Percentiles rank a stretch among this genome's conserved stretches.
Evolutionary conservation across 169 alveolate genomes (phyloP).

Genomic region (Plasmodium malariae): DNA sequence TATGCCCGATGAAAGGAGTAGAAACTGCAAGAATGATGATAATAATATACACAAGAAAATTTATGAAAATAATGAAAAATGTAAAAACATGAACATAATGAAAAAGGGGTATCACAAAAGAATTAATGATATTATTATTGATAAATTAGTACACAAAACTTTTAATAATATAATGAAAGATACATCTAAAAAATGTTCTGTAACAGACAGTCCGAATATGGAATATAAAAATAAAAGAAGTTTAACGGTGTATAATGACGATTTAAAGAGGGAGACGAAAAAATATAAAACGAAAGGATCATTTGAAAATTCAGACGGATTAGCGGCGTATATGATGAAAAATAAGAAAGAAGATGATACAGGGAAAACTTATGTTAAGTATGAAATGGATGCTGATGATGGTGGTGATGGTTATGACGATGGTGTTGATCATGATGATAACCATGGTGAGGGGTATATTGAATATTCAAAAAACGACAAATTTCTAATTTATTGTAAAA

Average conservation of each 20-base stretch:
- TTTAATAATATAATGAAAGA: constrained; percentile 8
- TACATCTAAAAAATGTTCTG: neutral
- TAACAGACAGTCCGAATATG: neutral
- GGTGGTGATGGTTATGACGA: too few species aligned
- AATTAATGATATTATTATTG: neutral
- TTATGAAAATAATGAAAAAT: neutral
- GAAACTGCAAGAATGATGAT: neutral
- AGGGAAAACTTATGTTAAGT: neutral
- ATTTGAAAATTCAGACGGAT: neutral
- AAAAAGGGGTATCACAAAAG: neutral
- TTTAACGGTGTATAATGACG: neutral
- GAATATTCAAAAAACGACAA: constrained; percentile 7
- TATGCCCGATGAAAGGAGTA: neutral
- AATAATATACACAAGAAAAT: neutral
- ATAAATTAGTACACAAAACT: neutral
- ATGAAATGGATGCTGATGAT: neutral
- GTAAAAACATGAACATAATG: constrained; percentile 5
- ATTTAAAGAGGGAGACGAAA: neutral
- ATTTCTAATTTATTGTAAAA: constrained; percentile 14
- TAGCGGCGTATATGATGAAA: neutral
- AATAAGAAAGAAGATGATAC: neutral
- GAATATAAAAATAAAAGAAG: constrained; percentile 11
- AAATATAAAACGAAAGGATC: neutral
- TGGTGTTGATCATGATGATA: too few species aligned
- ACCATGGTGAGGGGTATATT: too few species aligned